These are phyloP conservation scores for Chaetomium fimeti DNA, from an alignment of 495 filamentous ascomycete genomes.

Conservation along the genomic window DNA sequence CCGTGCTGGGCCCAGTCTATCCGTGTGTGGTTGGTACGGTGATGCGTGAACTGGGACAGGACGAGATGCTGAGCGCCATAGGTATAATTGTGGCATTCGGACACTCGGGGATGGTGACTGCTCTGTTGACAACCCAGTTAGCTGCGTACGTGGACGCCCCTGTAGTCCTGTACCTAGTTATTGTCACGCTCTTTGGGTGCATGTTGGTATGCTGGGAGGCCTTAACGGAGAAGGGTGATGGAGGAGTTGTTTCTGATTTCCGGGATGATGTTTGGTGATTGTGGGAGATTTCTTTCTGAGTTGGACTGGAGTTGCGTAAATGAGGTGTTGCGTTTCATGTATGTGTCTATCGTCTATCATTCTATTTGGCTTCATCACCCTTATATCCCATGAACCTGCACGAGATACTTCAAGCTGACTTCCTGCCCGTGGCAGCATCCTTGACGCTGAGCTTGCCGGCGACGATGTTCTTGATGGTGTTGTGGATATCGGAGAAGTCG, in stretches of 20 bases:
- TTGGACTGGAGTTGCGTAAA: background rate
- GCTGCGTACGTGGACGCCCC: constrained; percentile 47
- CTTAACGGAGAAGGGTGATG: background rate
- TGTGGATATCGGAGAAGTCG: constrained; percentile 72
- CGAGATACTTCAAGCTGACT: constrained; percentile 15
- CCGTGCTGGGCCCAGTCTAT: constrained; percentile 75
- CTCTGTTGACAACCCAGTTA: background rate
- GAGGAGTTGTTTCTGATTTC: background rate
- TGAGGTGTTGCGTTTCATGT: background rate
- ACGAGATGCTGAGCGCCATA: constrained; percentile 64
- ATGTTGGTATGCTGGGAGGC: background rate
- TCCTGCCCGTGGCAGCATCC: constrained; percentile 43
- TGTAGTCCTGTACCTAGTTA: background rate
- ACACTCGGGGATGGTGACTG: constrained; percentile 67
- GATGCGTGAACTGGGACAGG: constrained; percentile 57
- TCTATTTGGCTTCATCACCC: background rate
- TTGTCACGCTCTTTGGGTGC: background rate
- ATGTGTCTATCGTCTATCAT: constrained; percentile 43
- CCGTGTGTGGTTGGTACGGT: constrained; percentile 70
- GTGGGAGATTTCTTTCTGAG: background rate
- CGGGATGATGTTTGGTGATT: background rate
- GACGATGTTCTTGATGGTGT: constrained; percentile 70
- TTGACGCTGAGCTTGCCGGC: constrained; percentile 53
- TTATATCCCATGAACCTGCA: constrained; percentile 6
- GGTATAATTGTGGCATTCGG: constrained; percentile 71